Evolutionary conservation across 2,329 filamentous ascomycete genomes (phyloP).

Genomic region (Fusarium sp.): DNA sequence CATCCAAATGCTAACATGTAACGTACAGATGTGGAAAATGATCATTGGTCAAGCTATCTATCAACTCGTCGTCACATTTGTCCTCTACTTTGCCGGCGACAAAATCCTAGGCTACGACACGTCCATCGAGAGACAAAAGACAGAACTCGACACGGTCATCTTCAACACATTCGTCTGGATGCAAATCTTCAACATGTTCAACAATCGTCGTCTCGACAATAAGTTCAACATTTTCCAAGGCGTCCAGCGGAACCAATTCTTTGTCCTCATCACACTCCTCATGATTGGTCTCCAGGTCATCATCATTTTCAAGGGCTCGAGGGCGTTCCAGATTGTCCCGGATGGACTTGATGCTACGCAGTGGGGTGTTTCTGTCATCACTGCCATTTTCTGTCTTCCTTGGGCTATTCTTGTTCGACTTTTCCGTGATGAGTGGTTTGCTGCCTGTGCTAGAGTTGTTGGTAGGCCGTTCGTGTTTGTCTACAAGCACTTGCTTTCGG

Average conservation of each 20-base stretch:
- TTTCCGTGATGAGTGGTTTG: not conserved
- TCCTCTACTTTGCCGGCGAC: not conserved
- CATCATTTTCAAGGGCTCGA: conserved; percentile 66
- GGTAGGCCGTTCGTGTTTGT: not conserved
- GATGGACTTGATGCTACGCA: not conserved
- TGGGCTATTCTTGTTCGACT: not conserved
- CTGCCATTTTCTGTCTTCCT: not conserved
- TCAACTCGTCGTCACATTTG: not conserved
- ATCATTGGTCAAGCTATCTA: not conserved
- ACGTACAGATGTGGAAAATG: not conserved
- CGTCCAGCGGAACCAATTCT: conserved; percentile 67
- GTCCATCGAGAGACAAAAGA: conserved; percentile 53
- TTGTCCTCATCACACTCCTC: conserved; percentile 67
- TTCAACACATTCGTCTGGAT: conserved; percentile 79
- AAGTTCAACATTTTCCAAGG: conserved; percentile 72
- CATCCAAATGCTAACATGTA: not conserved
- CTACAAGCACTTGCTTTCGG: not conserved
- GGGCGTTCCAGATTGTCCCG: not conserved
- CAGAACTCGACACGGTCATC: conserved; percentile 62
- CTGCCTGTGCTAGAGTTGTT: not conserved
- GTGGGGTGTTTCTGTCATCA: not conserved
- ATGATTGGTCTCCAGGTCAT: conserved; percentile 69
- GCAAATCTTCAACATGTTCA: conserved; percentile 77
- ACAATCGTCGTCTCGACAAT: conserved; percentile 72
- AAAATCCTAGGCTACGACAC: not conserved